Evolutionary conservation across 768 basidiomycete genomes (phyloP).

Genomic region (Lactarius psammicola): DNA sequence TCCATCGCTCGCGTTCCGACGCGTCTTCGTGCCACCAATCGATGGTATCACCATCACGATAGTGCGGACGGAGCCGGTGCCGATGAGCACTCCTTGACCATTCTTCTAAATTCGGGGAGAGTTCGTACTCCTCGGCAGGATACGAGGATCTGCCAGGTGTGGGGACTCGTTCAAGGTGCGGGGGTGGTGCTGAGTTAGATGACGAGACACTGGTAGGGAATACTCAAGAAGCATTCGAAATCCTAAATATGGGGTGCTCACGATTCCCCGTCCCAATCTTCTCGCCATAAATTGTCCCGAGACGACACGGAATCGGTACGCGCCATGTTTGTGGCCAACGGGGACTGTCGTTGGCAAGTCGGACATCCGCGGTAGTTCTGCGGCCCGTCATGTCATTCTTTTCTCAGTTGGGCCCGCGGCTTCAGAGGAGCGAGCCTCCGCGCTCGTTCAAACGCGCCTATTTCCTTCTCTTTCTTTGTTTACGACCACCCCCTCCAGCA

Average conservation of each 20-base stretch:
- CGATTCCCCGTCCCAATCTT: not conserved
- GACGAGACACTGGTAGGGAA: constrained; percentile 8
- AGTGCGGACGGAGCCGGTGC: constrained; percentile 32
- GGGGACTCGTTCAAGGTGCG: constrained; percentile 6
- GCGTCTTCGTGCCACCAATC: constrained; percentile 70
- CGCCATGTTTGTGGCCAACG: constrained; percentile 4
- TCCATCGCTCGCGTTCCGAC: constrained; percentile 56
- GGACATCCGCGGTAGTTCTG: too few relatives aligned
- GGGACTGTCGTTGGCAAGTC: not conserved
- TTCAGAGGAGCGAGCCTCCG: too few relatives aligned
- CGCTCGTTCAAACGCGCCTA: too few relatives aligned
- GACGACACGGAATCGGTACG: constrained; percentile 6
- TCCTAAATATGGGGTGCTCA: not conserved
- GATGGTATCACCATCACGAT: constrained; percentile 61
- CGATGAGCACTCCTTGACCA: constrained; percentile 27
- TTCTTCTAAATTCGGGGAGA: constrained; percentile 18
- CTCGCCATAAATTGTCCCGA: constrained; percentile 11
- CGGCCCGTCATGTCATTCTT: too few relatives aligned
- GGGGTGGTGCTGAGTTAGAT: not conserved
- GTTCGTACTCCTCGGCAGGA: constrained; percentile 25
- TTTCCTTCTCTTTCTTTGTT: too few relatives aligned
- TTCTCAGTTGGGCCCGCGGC: too few relatives aligned
- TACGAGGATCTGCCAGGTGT: not conserved
- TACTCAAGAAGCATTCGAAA: not conserved
- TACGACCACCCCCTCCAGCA: not conserved